Base-by-base conservation (phyloP, 306 rosid genomes). In the Castanopsis chinensis region DNA sequence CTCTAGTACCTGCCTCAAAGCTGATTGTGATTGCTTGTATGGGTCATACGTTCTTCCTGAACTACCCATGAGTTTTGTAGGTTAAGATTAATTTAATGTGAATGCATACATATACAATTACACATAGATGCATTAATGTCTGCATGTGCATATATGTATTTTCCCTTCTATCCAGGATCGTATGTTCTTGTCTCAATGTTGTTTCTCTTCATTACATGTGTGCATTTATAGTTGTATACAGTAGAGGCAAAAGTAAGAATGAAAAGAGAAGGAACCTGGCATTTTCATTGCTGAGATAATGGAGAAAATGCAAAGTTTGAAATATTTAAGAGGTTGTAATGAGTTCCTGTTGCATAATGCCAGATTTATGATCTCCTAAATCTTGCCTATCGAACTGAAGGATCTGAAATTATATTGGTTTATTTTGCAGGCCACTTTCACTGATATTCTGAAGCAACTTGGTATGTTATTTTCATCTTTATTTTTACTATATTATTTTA, bases 401-500 rank as follows among this genome's bases (percentile, higher is more conserved):
- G 17, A 57, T 63, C 58, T 63, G 72, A 7, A 81, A 74, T 13
- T 32, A 14, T 53, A 18, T 10, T 43, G 72, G 41, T 72, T 70
- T 52, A 23, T 86, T 53, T 78, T 81, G 98, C 94, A 95, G 99
- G 99, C 99, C 60, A 95, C 99, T 71, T 95, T 95, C 86, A 95
- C 98, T 1, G 99, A 95, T 88, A 95, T 95, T 84, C 92, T 95
- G 88, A 92, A 90, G 89, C 88, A 79, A 80, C 97, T 95, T 3
- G 99, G 99, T 95, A 83, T 18, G 85, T 79, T 30, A 43, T 51
- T 17, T 77, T 57, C 9, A 33, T 17, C 72, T 65, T 80, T 45
- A 0, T 75, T 0, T 27, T 76, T 10, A 17, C 20, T 43, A 19
- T 33, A 5, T 25, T 27, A 57, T 65, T 70, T 51, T 57, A 27